phyloP scores from a whole-genome alignment of 371 early-diverging fungal species.

The Rhizopus delemar region DNA sequence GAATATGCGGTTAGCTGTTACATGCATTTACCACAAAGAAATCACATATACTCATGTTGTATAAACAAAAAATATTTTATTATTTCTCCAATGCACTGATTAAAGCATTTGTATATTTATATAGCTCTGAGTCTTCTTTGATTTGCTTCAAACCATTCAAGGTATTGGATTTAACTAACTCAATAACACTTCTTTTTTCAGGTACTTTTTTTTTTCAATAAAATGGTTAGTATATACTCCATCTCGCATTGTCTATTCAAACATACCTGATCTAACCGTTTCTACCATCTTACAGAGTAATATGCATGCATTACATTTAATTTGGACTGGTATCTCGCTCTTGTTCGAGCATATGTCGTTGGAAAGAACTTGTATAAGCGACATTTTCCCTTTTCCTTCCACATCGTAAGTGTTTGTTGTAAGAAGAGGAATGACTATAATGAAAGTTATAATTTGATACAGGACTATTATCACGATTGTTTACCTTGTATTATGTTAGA shows the following conservation, averaged over 20 bases:
- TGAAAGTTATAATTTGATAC: slow-evolving; percentile 10
- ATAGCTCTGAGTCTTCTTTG: slow-evolving; percentile 8
- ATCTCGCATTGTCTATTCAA: background rate
- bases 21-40: background rate
- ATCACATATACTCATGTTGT: background rate
- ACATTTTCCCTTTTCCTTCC: slow-evolving; percentile 5
- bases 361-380: slow-evolving; percentile 50
- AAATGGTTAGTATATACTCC: background rate
- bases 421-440: background rate
- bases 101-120: slow-evolving; percentile 18
- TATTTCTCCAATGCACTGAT: slow-evolving; percentile 15
- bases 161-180: background rate
- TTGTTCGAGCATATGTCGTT: slow-evolving; percentile 27
- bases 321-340: slow-evolving; percentile 40
- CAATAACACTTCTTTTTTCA: slow-evolving; percentile 10
- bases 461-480: background rate
- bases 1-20: background rate
- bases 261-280: slow-evolving; percentile 39
- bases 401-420: background rate
- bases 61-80: background rate
- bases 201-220: slow-evolving; percentile 1
- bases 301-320: slow-evolving; percentile 56
- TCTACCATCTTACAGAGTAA: slow-evolving; percentile 50
- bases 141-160: slow-evolving; percentile 13
- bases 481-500: slow-evolving; percentile 25